Evolutionary conservation across 257 asterid species (phyloP).

Genomic region (Lantana camara): DNA sequence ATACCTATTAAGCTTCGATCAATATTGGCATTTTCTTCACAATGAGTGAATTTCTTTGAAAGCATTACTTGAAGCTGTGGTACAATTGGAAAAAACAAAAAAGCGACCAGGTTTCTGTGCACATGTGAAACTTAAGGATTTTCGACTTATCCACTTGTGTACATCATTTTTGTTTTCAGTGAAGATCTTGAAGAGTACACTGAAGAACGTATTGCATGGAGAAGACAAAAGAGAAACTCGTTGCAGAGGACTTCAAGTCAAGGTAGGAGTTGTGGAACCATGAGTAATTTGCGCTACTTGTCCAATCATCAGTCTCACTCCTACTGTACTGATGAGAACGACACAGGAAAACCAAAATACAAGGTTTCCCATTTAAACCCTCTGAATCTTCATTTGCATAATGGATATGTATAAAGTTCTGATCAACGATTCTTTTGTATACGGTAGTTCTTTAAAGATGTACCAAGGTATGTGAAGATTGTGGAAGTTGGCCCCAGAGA

Average conservation of each 20-base stretch:
- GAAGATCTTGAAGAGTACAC: constrained; percentile 66
- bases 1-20: background rate
- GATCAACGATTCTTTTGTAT: constrained; percentile 27
- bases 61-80: constrained; percentile 9
- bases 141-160: constrained; percentile 9
- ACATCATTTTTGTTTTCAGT: constrained; percentile 46
- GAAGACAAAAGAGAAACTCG: constrained; percentile 48
- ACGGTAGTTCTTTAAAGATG: constrained; percentile 60
- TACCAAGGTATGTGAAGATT: constrained; percentile 82
- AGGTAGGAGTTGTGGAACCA: constrained; percentile 55
- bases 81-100: background rate
- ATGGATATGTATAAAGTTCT: constrained; percentile 3
- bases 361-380: constrained; percentile 46
- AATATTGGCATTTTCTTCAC: background rate
- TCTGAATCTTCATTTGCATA: constrained; percentile 2
- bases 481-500: constrained; percentile 98
- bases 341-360: constrained; percentile 40
- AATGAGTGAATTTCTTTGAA: background rate
- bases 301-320: constrained; percentile 43
- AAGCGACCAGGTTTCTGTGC: background rate
- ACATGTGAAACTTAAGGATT: constrained; percentile 1
- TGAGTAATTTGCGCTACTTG: constrained; percentile 40
- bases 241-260: constrained; percentile 55
- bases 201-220: constrained; percentile 55
- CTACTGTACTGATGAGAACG: constrained; percentile 41